Evolutionary conservation across 2,329 filamentous ascomycete species (phyloP).

Genomic region (Ophiobolus disseminans): DNA sequence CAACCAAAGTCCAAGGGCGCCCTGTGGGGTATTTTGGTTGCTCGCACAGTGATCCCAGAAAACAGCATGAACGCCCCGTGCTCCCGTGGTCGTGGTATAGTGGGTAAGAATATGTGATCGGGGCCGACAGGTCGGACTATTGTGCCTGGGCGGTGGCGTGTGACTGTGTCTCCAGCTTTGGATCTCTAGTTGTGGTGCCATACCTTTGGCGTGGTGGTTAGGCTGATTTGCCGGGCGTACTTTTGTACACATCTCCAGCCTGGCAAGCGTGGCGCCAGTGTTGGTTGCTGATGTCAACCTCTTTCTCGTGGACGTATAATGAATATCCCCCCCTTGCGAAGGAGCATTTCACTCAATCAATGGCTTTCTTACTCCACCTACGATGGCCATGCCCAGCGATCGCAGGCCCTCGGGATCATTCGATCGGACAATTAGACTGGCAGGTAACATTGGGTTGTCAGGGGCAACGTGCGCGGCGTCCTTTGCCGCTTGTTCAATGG

Average conservation of each 20-base stretch:
- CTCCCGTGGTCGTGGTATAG: background rate
- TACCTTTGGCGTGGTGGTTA: too few relatives aligned
- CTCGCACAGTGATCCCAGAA: too few relatives aligned
- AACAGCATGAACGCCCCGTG: slow-evolving; percentile 2
- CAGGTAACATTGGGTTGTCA: slow-evolving; percentile 91
- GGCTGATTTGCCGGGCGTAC: background rate
- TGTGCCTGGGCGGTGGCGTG: too few relatives aligned
- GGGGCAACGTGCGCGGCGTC: slow-evolving; percentile 88
- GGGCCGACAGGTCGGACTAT: too few relatives aligned
- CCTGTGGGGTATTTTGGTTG: slow-evolving; percentile 8
- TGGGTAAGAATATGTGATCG: background rate
- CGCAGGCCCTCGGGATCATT: slow-evolving; percentile 71
- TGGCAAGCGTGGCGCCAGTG: background rate
- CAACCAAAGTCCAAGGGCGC: slow-evolving; percentile 4
- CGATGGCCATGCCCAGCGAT: slow-evolving; percentile 67
- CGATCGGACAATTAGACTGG: slow-evolving; percentile 79
- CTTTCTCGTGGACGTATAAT: background rate
- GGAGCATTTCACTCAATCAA: slow-evolving; percentile 71
- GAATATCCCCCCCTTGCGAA: too few relatives aligned
- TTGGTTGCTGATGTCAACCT: background rate
- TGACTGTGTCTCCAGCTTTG: too few relatives aligned
- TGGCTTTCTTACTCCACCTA: slow-evolving; percentile 67
- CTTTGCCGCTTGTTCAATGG: slow-evolving; percentile 93
- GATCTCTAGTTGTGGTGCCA: too few relatives aligned
- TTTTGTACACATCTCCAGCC: background rate